These are phyloP conservation scores for Hericium erinaceus DNA, from an alignment of 768 basidiomycete species.

Conservation along the genomic window DNA sequence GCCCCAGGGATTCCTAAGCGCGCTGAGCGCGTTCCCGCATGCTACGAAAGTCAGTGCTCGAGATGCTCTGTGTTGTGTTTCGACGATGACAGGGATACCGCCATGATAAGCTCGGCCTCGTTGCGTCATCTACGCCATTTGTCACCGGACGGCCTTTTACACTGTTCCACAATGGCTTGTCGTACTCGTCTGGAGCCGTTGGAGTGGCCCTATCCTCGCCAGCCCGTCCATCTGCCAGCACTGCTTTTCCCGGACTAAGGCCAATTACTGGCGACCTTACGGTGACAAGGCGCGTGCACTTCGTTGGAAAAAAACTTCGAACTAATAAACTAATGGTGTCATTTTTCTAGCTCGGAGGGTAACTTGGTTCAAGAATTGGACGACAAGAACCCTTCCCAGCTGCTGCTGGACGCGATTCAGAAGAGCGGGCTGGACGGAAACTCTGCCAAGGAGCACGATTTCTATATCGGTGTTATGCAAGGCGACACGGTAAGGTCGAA, in stretches of 20 bases:
- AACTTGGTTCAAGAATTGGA: conserved; percentile 60
- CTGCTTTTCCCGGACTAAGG: conserved; percentile 31
- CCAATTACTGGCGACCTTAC: conserved; percentile 36
- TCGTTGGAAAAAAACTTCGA: neutral
- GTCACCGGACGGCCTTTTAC: conserved; percentile 69
- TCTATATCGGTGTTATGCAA: conserved; percentile 41
- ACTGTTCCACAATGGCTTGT: conserved; percentile 45
- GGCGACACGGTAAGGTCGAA: conserved; percentile 13
- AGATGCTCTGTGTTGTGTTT: neutral
- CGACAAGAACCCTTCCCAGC: conserved; percentile 46
- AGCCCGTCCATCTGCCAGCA: conserved; percentile 1
- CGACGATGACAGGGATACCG: neutral
- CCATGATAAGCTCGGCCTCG: conserved; percentile 47
- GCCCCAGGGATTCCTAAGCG: conserved; percentile 44
- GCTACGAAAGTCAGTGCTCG: conserved; percentile 38
- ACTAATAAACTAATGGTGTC: neutral
- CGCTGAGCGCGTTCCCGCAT: conserved; percentile 32
- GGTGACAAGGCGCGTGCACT: conserved; percentile 41
- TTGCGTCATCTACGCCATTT: conserved; percentile 72
- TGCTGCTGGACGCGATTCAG: conserved; percentile 47
- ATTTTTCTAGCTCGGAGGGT: conserved; percentile 48
- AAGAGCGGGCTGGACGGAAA: conserved; percentile 21
- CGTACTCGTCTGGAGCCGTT: conserved; percentile 58
- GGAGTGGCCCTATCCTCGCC: conserved; percentile 39
- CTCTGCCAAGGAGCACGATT: conserved; percentile 41